Conservation (phyloP, 345 rosid species). For the Cardamine resedifolia region DNA sequence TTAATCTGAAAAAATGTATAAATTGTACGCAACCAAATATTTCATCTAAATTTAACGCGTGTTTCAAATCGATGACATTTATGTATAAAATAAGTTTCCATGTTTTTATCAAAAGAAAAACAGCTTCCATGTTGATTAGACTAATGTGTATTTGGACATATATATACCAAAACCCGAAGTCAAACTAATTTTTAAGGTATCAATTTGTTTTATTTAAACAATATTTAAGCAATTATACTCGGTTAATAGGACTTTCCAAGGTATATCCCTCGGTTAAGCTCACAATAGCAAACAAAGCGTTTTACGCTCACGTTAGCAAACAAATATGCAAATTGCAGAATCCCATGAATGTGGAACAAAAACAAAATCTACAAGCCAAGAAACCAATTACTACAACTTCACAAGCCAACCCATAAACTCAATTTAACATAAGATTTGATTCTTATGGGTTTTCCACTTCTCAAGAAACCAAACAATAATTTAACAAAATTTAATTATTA, state of each 20-base stretch:
- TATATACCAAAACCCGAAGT: background rate
- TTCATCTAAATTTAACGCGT: background rate
- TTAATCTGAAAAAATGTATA: background rate
- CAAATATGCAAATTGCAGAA: slow-evolving; percentile 22
- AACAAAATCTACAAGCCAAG: slow-evolving; percentile 38
- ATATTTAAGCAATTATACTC: background rate
- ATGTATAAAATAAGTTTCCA: slow-evolving; percentile 6
- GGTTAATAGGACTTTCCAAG: slow-evolving; percentile 9
- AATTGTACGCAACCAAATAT: background rate
- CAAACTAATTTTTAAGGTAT: slow-evolving; percentile 18
- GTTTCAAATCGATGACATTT: background rate
- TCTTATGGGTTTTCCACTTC: slow-evolving; percentile 29
- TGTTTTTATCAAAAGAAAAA: too few species aligned
- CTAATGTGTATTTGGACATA: background rate
- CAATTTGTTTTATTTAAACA: slow-evolving; percentile 17
- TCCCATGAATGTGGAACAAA: slow-evolving; percentile 23
- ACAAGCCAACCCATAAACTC: slow-evolving; percentile 33
- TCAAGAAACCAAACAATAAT: slow-evolving; percentile 27
- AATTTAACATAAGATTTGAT: slow-evolving; percentile 21
- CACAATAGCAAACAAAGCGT: slow-evolving; percentile 15
- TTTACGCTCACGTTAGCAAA: slow-evolving; percentile 21
- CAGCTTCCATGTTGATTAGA: slow-evolving; percentile 17
- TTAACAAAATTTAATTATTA: background rate
- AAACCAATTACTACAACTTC: slow-evolving; percentile 26
- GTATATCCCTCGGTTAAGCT: slow-evolving; percentile 12